These are phyloP conservation scores for Coriaria nepalensis DNA, from an alignment of 306 rosid species.

Conservation along the genomic window DNA sequence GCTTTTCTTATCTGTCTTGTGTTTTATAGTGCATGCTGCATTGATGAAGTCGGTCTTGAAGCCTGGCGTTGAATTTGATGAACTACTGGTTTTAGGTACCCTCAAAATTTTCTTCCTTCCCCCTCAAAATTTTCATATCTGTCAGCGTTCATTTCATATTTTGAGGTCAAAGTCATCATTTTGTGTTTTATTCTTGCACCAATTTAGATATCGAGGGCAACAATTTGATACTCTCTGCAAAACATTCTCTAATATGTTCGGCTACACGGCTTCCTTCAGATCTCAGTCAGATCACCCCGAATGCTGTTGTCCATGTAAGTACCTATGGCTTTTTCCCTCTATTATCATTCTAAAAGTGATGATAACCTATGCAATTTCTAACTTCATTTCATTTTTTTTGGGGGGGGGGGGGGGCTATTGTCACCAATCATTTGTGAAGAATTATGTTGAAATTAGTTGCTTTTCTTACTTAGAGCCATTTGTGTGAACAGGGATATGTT, in stretches of 20 bases:
- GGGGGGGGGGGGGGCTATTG: background rate
- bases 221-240: conserved; percentile 69
- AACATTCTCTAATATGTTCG: conserved; percentile 56
- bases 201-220: conserved; percentile 45
- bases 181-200: background rate
- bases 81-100: conserved; percentile 67
- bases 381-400: background rate
- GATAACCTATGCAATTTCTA: background rate
- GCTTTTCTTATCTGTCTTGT: conserved; percentile 9
- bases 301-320: conserved; percentile 74
- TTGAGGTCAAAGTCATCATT: background rate
- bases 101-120: conserved; percentile 2
- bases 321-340: conserved; percentile 2
- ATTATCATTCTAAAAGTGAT: background rate
- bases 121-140: background rate
- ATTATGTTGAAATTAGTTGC: too few species aligned
- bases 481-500: conserved; percentile 57
- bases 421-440: conserved; percentile 1
- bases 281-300: conserved; percentile 45
- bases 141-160: background rate
- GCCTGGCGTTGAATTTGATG: conserved; percentile 78
- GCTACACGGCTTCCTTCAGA: conserved; percentile 62
- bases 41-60: conserved; percentile 57
- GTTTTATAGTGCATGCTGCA: conserved; percentile 54
- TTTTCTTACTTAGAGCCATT: too few species aligned